Percentiles rank a stretch among this genome's conserved stretches.
Evolutionary conservation across 2,329 filamentous ascomycete species (phyloP).

Genomic region (Fusarium citri): DNA sequence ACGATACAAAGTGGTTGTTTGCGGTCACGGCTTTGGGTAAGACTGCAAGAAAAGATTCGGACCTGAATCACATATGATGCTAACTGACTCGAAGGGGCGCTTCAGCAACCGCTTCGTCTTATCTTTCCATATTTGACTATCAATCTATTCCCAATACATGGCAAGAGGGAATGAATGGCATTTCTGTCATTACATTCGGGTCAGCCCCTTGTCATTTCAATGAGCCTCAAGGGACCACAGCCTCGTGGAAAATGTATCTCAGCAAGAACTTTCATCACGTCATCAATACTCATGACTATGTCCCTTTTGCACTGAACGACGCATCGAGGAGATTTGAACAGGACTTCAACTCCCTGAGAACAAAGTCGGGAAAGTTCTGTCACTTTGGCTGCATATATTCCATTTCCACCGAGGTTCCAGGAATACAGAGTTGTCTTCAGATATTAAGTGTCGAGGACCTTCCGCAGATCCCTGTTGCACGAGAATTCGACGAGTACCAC

Average conservation of each 20-base stretch:
- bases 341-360: background rate
- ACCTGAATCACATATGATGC: background rate
- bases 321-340: background rate
- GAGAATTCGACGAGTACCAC: background rate
- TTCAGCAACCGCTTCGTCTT: background rate
- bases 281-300: slow-evolving; percentile 6
- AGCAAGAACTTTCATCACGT: slow-evolving; percentile 9
- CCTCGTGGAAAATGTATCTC: background rate
- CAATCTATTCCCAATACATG: background rate
- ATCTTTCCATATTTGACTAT: background rate
- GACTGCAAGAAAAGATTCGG: no score
- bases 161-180: background rate
- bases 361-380: background rate
- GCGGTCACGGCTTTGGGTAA: slow-evolving; percentile 8
- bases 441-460: background rate
- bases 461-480: background rate
- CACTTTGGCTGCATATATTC: slow-evolving; percentile 8
- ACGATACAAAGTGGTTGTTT: background rate
- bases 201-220: background rate
- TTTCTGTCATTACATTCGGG: slow-evolving; percentile 12
- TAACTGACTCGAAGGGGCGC: background rate
- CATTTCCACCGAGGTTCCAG: background rate
- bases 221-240: background rate
- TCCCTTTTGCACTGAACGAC: slow-evolving; percentile 3
- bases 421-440: background rate